Evolutionary conservation across 1,284 basidiomycete genomes (phyloP), one percentile per base, ranked within the genome.

Genomic region (Erythrobasidium hasegawianum): DNA sequence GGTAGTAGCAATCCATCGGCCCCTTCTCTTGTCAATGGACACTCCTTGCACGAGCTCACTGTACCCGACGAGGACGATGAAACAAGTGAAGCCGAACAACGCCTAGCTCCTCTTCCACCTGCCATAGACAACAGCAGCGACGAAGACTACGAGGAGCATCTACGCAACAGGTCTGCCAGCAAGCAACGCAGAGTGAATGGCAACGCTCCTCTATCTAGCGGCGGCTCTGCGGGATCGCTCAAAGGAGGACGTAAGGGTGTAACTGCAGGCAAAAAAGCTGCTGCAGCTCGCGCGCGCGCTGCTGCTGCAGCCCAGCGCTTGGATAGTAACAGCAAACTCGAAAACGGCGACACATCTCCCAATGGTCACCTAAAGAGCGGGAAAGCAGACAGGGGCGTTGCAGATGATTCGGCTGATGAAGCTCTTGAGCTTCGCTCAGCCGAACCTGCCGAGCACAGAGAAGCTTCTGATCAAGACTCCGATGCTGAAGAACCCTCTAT

Each of bases 41-140:
- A 62, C 24, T 39, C 53, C 22, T 33, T 53, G 24, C 39, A 53
- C 13, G 18, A 13, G 18, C 59, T 41, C n/a, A 50, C 52, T 18
- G 39, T 49, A 38, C 11, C 50, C 33, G 45, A 39, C 20, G 59
- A 62, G 20, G 61, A 64, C 27, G 61, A 52, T 14, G 61, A 45
- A 39, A 55, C 61, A 29, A 49, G 45, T 26, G 61, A 43, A 33
- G 61, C 61, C 13, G 40, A 53, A 16, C 49, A 39, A 26, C 7
- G 18, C 4, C 26, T 22, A 16, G 50, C 50, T 3, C 50, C 50
- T 16, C 50, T 53, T 3, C 50, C 50, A 8, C 50, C 50, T 26
- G 18, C 26, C 29, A 45, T 57, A 14, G 61, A 64, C 20, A 50
- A 64, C 22, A 64, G 61, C 29, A 50, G 45, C 16, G 61, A 64